Conservation (phyloP, 176 grass and related monocot genomes). For the Alopecurus myosuroides region DNA sequence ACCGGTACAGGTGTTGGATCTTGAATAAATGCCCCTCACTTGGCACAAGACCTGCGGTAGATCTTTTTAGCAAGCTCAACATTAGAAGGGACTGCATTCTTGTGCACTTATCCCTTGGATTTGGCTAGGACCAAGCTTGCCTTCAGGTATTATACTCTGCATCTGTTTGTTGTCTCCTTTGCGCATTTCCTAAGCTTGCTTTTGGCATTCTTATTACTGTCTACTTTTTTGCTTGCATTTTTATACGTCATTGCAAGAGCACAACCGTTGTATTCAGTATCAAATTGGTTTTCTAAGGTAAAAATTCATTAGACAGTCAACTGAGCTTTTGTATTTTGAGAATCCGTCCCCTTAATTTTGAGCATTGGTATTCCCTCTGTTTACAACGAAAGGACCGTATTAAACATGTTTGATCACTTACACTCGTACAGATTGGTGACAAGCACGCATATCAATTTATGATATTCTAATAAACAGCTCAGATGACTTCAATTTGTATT, state of each 20-base stretch:
- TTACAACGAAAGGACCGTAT: no score
- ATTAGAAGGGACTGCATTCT: conserved; percentile 83
- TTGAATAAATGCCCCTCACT: conserved; percentile 76
- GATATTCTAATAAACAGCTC: background rate
- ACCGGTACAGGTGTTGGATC: conserved; percentile 86
- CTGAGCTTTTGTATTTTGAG: background rate
- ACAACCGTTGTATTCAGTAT: background rate
- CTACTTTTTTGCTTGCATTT: background rate
- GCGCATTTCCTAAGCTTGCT: background rate
- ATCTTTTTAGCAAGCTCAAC: conserved; percentile 92
- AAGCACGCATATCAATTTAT: background rate
- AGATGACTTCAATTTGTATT: background rate
- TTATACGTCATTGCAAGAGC: background rate
- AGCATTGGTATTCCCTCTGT: background rate
- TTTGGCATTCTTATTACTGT: conserved; percentile 2
- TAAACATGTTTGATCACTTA: no score
- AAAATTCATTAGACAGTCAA: background rate
- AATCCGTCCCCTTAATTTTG: background rate
- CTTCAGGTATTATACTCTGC: conserved; percentile 59
- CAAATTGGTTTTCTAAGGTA: background rate
- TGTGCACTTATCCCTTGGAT: conserved; percentile 95
- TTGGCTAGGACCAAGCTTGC: conserved; percentile 93
- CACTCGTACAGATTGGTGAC: background rate
- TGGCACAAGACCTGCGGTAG: conserved; percentile 69
- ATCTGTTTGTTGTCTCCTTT: background rate